Base-by-base conservation (phyloP, 495 filamentous ascomycete species). In the Evansstolkia leycettana region DNA sequence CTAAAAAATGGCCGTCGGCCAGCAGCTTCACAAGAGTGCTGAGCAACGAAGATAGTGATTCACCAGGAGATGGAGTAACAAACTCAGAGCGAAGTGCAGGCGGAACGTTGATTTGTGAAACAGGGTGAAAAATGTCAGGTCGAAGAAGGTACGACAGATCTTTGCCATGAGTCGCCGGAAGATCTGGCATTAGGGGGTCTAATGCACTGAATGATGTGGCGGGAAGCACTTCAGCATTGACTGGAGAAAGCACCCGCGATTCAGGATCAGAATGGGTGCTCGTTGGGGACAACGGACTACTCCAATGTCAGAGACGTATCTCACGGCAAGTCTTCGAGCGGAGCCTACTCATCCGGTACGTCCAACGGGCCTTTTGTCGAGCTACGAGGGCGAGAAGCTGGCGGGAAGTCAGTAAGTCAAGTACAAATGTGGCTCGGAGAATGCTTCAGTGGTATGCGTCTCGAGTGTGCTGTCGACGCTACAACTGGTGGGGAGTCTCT, bases 141-240 rank as follows among this genome's bases (percentile, higher is more conserved):
- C 76, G 69, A 13, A 87, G 70, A 38, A 94, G 75, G 56, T 76
- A 89, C 31, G 72, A 75, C 46, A 90, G 80, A 58, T 93, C 82
- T 48, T 82, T 84, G 25, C 65, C 60, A 18, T 61, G 36, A 9
- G 55, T 44, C 36, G 53, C 45, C 29, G 53, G 53, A 37, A 60
- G 46, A 33, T 56, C 57, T 19, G 49, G 57, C 29, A 50, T 49
- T 13, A 54, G 42, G 15, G 51, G 54, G 17, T 63, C 58, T 34
- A 63, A 37, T 41, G 50, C 43, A 17, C 38, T 41, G 35, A 60
- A 55, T 20, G 55, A 52, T 30, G 38, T 43, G 24, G 57, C 45
- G 19, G 55, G 37, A 39, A 58, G 48, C 15, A 25, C 24, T 13
- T 45, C 37, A 39, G n/a, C 34, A 15, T 38, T 12, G 38, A 41